A percentile compares a stretch with the other conserved stretches of the same genome.
These are phyloP conservation scores for Aspergillus persii DNA, from an alignment of 2,329 filamentous ascomycete genomes.

Conservation along the genomic window DNA sequence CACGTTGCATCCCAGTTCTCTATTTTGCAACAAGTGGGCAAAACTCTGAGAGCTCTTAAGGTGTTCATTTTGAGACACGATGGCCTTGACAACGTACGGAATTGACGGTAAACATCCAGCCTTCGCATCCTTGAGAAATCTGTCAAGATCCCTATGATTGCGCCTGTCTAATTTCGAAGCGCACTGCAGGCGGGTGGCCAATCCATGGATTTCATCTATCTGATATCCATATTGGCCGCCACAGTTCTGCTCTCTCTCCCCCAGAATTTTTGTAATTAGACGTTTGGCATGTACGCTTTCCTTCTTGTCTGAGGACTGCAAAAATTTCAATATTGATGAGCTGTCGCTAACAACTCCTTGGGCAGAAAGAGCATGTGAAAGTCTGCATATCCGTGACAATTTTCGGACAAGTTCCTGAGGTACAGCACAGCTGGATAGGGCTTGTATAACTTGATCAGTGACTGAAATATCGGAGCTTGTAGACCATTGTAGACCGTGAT, in stretches of 20 bases:
- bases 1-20: constrained; percentile 19
- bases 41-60: background rate
- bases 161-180: constrained; percentile 18
- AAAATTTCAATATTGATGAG: constrained; percentile 6
- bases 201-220: constrained; percentile 3
- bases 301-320: background rate
- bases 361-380: constrained; percentile 8
- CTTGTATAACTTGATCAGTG: constrained; percentile 20
- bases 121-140: constrained; percentile 23
- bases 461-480: constrained; percentile 16
- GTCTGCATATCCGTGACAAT: constrained; percentile 11
- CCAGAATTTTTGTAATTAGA: constrained; percentile 4
- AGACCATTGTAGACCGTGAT: constrained; percentile 8
- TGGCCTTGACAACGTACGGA: constrained; percentile 13
- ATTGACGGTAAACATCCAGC: constrained; percentile 16
- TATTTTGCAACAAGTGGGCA: constrained; percentile 22
- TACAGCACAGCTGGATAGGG: constrained; percentile 7
- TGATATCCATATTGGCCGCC: background rate
- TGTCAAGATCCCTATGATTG: constrained; percentile 14
- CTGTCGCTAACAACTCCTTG: constrained; percentile 8
- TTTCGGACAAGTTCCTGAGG: constrained; percentile 2
- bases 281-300: constrained; percentile 1
- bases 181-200: constrained; percentile 8
- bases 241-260: background rate
- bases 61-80: background rate